Evolutionary conservation across 2,329 filamentous ascomycete genomes (phyloP).

Genomic region (Phaeosphaeria sp.): DNA sequence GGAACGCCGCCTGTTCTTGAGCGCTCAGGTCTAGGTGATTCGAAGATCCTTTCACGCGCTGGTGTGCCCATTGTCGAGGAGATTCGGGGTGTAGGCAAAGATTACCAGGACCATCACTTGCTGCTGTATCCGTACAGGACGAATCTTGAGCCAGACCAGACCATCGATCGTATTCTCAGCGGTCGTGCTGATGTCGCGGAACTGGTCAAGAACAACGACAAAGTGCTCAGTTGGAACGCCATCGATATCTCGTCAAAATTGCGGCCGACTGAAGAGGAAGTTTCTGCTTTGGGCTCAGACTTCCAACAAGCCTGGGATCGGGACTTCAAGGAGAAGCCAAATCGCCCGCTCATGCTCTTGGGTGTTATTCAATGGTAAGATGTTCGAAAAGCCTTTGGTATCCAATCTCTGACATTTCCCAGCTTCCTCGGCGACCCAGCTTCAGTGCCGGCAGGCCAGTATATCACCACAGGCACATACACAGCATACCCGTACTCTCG

Average conservation of each 20-base stretch:
- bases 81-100: constrained; percentile 68
- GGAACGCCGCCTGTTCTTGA: constrained; percentile 66
- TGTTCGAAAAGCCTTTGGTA: too few relatives aligned
- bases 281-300: constrained; percentile 59
- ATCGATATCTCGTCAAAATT: constrained; percentile 65
- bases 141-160: constrained; percentile 55
- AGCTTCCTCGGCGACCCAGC: constrained; percentile 41
- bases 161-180: constrained; percentile 61
- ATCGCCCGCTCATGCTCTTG: constrained; percentile 59
- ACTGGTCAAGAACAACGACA: constrained; percentile 56
- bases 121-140: constrained; percentile 62
- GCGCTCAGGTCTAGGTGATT: constrained; percentile 66
- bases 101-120: constrained; percentile 69
- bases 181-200: constrained; percentile 56
- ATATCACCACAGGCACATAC: constrained; percentile 61
- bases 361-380: constrained; percentile 48
- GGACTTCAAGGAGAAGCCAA: constrained; percentile 57
- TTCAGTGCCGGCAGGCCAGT: constrained; percentile 53
- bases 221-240: constrained; percentile 64
- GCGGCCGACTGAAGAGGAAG: constrained; percentile 61
- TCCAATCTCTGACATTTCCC: constrained; percentile 6
- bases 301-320: constrained; percentile 63
- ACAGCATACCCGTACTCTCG: constrained; percentile 68
- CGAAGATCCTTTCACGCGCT: constrained; percentile 57
- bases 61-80: constrained; percentile 62